Conservation (phyloP, 2,329 filamentous ascomycete species). For the Diaporthe sp. region DNA sequence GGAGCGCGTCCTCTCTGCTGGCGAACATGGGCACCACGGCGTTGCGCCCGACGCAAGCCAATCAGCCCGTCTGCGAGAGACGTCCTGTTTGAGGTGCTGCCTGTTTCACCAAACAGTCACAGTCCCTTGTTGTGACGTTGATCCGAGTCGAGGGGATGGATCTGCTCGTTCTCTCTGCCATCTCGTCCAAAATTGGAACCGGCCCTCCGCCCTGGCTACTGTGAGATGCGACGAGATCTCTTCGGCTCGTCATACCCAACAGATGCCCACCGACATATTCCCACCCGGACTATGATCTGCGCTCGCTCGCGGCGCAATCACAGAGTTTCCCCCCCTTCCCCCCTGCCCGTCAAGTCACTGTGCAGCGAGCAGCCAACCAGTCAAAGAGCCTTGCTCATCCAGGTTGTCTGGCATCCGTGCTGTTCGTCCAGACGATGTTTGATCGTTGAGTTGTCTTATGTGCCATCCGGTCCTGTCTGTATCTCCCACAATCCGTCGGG, state of each 20-base stretch:
- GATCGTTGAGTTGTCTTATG: slow-evolving; percentile 25
- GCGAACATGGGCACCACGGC: not conserved
- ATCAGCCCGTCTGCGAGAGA: not conserved
- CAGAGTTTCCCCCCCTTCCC: not conserved
- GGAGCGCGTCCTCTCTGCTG: not conserved
- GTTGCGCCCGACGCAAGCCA: not conserved
- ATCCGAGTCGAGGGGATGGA: not conserved
- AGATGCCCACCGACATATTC: not conserved
- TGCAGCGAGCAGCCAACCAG: slow-evolving; percentile 6
- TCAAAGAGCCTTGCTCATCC: not conserved
- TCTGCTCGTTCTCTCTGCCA: not conserved
- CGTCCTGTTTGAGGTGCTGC: slow-evolving; percentile 12
- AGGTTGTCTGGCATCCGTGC: not conserved
- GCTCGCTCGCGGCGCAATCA: slow-evolving; percentile 20
- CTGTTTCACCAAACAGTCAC: slow-evolving; percentile 19
- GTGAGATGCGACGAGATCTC: slow-evolving; percentile 21
- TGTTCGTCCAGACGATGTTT: slow-evolving; percentile 22
- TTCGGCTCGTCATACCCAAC: slow-evolving; percentile 31
- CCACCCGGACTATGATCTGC: slow-evolving; percentile 11
- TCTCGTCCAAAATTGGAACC: slow-evolving; percentile 19
- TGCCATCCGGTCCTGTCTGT: not conserved
- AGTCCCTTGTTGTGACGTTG: slow-evolving; percentile 20
- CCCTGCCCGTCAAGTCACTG: not conserved
- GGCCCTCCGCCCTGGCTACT: not conserved
- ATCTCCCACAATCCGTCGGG: not conserved